Evolutionary conservation across 2,329 filamentous ascomycete genomes (phyloP).

Genomic region (Sporothrix globosa): DNA sequence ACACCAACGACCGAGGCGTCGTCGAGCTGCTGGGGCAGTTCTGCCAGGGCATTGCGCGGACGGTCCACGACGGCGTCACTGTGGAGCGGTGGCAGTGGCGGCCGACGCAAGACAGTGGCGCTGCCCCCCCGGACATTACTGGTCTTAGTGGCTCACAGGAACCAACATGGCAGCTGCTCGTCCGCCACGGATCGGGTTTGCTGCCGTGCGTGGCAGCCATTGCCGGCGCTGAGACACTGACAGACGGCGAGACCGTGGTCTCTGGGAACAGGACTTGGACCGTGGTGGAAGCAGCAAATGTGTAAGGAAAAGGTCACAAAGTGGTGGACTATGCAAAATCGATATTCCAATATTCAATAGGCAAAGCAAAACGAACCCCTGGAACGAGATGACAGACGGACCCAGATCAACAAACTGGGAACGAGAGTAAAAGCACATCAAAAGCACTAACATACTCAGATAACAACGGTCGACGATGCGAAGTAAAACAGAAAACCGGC

Average conservation of each 20-base stretch:
- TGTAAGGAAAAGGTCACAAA: not conserved
- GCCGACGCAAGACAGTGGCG: not conserved
- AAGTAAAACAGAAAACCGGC: not conserved
- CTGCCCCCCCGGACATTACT: no score
- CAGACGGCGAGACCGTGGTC: slow-evolving; percentile 21
- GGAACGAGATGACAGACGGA: no score
- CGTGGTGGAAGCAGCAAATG: slow-evolving; percentile 20
- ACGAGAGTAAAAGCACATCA: not conserved
- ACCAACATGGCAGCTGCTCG: slow-evolving; percentile 16
- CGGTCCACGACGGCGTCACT: slow-evolving; percentile 46
- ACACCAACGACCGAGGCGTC: slow-evolving; percentile 49
- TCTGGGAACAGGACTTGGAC: slow-evolving; percentile 6
- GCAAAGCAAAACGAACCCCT: no score
- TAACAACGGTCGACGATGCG: no score
- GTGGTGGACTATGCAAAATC: not conserved
- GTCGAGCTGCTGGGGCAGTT: slow-evolving; percentile 58
- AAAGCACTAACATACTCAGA: not conserved
- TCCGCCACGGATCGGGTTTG: slow-evolving; percentile 23
- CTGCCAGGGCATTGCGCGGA: slow-evolving; percentile 60
- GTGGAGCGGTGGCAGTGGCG: slow-evolving; percentile 60
- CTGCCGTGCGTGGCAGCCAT: slow-evolving; percentile 29
- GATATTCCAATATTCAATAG: not conserved
- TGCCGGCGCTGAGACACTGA: not conserved
- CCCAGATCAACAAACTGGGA: no score
- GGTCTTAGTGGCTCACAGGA: not conserved